These are phyloP conservation scores for Paspalum notatum DNA, from an alignment of 176 grass and related monocot species.

Conservation along the genomic window DNA sequence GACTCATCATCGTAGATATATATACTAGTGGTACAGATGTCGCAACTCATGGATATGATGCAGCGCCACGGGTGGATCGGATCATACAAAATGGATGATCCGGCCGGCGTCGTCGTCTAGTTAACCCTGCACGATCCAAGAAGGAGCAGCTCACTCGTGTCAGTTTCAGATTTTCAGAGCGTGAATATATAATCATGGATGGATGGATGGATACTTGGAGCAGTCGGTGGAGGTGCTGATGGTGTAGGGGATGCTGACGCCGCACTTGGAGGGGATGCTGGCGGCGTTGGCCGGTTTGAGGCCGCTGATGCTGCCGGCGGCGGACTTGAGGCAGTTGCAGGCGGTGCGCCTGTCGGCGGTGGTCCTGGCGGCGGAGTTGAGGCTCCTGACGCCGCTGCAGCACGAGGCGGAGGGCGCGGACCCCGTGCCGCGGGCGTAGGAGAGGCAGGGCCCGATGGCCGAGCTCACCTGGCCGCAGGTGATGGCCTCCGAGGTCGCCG, in stretches of 20 bases:
- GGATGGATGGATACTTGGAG: constrained; percentile 24
- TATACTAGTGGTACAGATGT: too few relatives aligned
- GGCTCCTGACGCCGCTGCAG: constrained; percentile 47
- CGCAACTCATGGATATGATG: too few relatives aligned
- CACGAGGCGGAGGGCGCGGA: neutral
- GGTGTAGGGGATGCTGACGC: constrained; percentile 45
- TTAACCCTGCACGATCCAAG: too few relatives aligned
- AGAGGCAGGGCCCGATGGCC: constrained; percentile 15
- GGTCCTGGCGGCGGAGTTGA: constrained; percentile 25
- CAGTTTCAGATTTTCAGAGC: too few relatives aligned
- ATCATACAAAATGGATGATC: too few relatives aligned
- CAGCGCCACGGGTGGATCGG: too few relatives aligned
- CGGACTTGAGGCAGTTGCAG: constrained; percentile 52
- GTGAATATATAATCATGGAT: too few relatives aligned
- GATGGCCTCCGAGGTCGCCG: neutral
- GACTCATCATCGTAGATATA: too few relatives aligned
- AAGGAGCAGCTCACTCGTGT: too few relatives aligned
- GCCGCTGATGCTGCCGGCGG: neutral
- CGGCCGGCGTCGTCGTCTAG: too few relatives aligned
- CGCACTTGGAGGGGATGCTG: constrained; percentile 46
- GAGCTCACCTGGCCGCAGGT: constrained; percentile 36
- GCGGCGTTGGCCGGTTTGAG: constrained; percentile 37
- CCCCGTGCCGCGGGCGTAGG: constrained; percentile 31
- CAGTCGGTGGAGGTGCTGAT: constrained; percentile 48
- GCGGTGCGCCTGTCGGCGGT: constrained; percentile 27